Evolutionary conservation across 2,329 filamentous ascomycete species (phyloP), one percentile per base, ranked within the genome.

Genomic region (Nothomitra cinnamomea): DNA sequence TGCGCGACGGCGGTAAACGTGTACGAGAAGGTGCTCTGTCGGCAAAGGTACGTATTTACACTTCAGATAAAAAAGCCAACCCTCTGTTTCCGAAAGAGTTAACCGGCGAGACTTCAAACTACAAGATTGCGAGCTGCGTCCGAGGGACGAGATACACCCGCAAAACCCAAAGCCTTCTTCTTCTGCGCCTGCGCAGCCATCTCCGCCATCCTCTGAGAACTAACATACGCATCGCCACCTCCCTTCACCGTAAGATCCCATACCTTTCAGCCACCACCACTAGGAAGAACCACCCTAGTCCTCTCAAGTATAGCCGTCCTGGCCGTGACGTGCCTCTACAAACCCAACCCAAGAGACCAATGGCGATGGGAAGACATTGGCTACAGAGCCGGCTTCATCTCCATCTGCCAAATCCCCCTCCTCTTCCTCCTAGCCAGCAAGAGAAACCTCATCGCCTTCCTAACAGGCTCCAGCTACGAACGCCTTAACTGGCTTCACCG

Each of bases 321-420:
- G n/a, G 65, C 77, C n/a, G 67, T 69, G 1, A 69, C 78, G 25
- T 77, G 72, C 59, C 74, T 79, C 57, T 79, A 78, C 60, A 71
- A 70, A 32, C 66, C 79, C 28, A 66, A 79, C 59, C 68, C 74
- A 0, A 64, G 61, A 0, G 66, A 76, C 54, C 63, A 69, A 48
- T 71, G 72, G 64, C 66, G 67, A 42, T 77, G 72, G 68, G 77
- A 81, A 59, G 65, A 71, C 47, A 71, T 80, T 54, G 78, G 72
- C 12, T 79, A 78, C 59, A 70, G 76, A 32, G 72, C 71, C 3
- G 76, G 73, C 3, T 75, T 72, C 53, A 67, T 79, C 43, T 69
- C 73, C 12, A 65, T 78, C 48, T 66, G 69, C 8, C 76, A 79
- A 58, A 58, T 79, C 2, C 76, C 76, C 1, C 62, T 79, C n/a